A percentile compares a stretch with the other conserved stretches of the same genome.
Conservation (phyloP, 495 filamentous ascomycete species). For the Friedmanniomyces endolithicus region DNA sequence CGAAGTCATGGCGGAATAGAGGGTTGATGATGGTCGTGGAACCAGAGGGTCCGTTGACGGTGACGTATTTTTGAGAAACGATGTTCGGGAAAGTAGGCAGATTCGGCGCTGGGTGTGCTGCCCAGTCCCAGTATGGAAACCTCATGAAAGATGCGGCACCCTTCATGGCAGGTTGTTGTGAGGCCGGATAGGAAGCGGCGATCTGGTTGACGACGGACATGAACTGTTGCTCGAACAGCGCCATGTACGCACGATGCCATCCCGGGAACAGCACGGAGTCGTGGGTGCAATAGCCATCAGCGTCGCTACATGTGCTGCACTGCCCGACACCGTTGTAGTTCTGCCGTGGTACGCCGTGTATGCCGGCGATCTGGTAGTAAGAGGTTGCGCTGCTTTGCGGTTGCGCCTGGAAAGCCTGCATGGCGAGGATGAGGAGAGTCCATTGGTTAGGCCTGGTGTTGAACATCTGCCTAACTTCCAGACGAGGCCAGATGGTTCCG, state of each 20-base stretch:
- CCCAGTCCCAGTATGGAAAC: conserved; percentile 24
- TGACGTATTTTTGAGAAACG: conserved; percentile 8
- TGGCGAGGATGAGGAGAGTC: conserved; percentile 25
- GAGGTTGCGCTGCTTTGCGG: conserved; percentile 19
- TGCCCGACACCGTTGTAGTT: conserved; percentile 19
- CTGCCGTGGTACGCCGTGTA: conserved; percentile 19
- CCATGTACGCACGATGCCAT: conserved; percentile 35
- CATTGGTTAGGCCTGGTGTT: conserved; percentile 22
- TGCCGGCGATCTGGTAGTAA: conserved; percentile 29
- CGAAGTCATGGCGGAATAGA: conserved; percentile 19
- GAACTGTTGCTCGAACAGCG: conserved; percentile 22
- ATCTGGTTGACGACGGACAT: conserved; percentile 18
- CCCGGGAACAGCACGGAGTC: conserved; percentile 33
- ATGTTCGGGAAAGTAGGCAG: conserved; percentile 7
- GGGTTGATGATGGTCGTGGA: conserved; percentile 18
- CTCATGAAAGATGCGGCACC: conserved; percentile 15
- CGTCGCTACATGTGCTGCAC: conserved; percentile 12
- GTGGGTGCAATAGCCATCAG: conserved; percentile 33
- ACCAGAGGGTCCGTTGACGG: conserved; percentile 16
- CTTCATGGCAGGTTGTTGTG: conserved; percentile 9
- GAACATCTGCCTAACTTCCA: conserved; percentile 23
- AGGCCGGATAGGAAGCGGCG: conserved; percentile 7
- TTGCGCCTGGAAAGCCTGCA: conserved; percentile 22
- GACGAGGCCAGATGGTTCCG: conserved; percentile 22
- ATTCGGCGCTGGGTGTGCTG: conserved; percentile 8